Evolutionary conservation across 352 stramenopile genomes (phyloP).

Genomic region (Globisporangium canariense): DNA sequence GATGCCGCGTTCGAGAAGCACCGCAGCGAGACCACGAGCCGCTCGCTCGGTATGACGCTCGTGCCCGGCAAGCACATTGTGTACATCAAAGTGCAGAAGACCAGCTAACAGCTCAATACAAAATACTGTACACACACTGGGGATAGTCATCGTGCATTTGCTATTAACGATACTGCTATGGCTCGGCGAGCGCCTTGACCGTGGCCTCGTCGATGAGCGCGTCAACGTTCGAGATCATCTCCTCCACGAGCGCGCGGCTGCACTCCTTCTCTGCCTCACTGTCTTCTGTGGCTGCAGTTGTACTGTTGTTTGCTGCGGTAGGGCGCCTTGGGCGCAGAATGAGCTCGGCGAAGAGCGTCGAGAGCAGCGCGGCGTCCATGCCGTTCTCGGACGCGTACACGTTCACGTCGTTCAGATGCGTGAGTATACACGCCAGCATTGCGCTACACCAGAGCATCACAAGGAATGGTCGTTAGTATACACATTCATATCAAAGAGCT

Average conservation of each 20-base stretch:
- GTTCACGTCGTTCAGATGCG: slow-evolving; percentile 81
- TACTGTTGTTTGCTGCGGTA: not conserved
- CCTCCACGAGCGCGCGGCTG: slow-evolving; percentile 36
- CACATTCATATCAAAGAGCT: not conserved
- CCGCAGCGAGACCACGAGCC: slow-evolving; percentile 29
- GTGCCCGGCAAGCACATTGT: slow-evolving; percentile 76
- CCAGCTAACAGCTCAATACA: not conserved
- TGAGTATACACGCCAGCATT: slow-evolving; percentile 72
- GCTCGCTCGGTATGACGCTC: slow-evolving; percentile 67
- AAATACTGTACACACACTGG: not conserved
- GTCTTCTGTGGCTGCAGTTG: slow-evolving; percentile 5
- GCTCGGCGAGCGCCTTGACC: slow-evolving; percentile 41
- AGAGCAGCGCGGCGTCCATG: slow-evolving; percentile 58
- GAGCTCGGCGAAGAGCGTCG: slow-evolving; percentile 46
- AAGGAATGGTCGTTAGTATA: not conserved
- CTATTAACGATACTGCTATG: not conserved
- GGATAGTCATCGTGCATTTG: not conserved
- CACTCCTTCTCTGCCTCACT: slow-evolving; percentile 20
- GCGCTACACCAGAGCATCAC: slow-evolving; percentile 23
- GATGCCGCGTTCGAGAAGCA: slow-evolving; percentile 18
- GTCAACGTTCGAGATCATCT: slow-evolving; percentile 76
- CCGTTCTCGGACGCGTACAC: slow-evolving; percentile 73
- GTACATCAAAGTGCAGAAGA: slow-evolving; percentile 57
- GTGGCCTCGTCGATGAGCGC: slow-evolving; percentile 73
- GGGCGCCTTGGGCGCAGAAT: slow-evolving; percentile 36